Base-by-base conservation (phyloP, 2,329 filamentous ascomycete genomes). In the Calonectria hawksworthii region DNA sequence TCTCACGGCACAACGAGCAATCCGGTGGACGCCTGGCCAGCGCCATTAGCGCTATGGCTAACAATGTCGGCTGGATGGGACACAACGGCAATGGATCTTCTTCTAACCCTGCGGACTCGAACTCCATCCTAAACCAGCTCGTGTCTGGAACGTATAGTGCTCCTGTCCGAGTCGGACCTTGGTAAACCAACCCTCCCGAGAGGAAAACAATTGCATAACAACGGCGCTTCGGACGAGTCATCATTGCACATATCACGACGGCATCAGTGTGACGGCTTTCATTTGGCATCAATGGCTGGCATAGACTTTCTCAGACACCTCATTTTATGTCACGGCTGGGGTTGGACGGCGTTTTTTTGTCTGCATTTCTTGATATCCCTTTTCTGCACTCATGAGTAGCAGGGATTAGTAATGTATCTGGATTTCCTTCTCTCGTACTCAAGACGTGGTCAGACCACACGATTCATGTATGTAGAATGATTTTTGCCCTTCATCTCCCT, bases 1-100 rank as follows among this genome's bases (percentile, higher is more conserved):
- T 99, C 56, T 89, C 92, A 32, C 95, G 95, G 82, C 97, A 99
- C 86, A 96, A 99, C 83, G 93, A 97, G 78, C 92, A 94, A 78
- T 96, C 95, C 7, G 93, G 94, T 52, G 96, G 95, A 32, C 94
- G 94, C 81, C 90, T 99, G 85, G 92, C 93, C 75, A 91, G 92
- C 54, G 97, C 96, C 44, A 92, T 98, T 75, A 91, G 93, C 69
- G 94, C 96, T 81, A 91, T 99, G 85, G 90, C 92, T 21, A 89
- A 89, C 47, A 93, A 93, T 76, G 88, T 98, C 34, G 94, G 94
- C 52, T 98, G 96, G 95, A 94, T 96, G 88, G 92, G 90, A 14
- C 78, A 83, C 11, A 84, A 84, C 68, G 73, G 82, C 23, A 83
- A 80, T 67, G 72, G 79, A n/a, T 68, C 71, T 41, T 28, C 77